Conservation (phyloP, 345 rosid genomes). For the Microthlaspi erraticum region DNA sequence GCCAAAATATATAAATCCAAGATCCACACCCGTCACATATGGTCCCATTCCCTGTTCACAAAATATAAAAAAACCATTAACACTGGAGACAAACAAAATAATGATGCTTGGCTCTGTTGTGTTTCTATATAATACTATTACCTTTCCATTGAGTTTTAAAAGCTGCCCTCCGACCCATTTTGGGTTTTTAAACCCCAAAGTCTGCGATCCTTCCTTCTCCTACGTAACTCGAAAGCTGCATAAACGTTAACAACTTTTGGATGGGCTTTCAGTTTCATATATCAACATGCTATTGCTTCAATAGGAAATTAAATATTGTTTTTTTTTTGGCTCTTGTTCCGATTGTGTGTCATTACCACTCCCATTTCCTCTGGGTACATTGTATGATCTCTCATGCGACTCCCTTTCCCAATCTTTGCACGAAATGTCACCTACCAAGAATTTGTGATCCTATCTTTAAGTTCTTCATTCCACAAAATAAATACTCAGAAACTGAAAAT, state of each 20-base stretch:
- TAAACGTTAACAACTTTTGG: too few relatives aligned
- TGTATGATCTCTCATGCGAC: constrained; percentile 64
- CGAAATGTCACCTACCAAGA: constrained; percentile 88
- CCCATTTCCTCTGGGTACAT: constrained; percentile 86
- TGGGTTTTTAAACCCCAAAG: constrained; percentile 74
- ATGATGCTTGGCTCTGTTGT: constrained; percentile 5
- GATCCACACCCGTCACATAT: constrained; percentile 81
- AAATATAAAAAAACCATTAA: constrained; percentile 22
- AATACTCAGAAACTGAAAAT: background rate
- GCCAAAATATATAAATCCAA: constrained; percentile 81
- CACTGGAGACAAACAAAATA: background rate
- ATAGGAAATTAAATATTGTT: background rate
- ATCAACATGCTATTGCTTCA: constrained; percentile 21
- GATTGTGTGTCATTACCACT: constrained; percentile 59
- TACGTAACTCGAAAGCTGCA: constrained; percentile 79
- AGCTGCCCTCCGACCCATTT: constrained; percentile 94
- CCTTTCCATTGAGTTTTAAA: constrained; percentile 88
- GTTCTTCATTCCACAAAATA: background rate
- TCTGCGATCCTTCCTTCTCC: constrained; percentile 96
- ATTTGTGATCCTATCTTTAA: constrained; percentile 10
- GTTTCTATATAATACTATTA: too few relatives aligned
- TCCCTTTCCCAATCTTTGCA: constrained; percentile 85
- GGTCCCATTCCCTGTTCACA: constrained; percentile 75
- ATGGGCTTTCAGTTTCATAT: too few relatives aligned
- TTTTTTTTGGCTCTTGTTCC: background rate